Evolutionary conservation across 306 rosid species (phyloP).

Genomic region (Ceratonia siliqua): DNA sequence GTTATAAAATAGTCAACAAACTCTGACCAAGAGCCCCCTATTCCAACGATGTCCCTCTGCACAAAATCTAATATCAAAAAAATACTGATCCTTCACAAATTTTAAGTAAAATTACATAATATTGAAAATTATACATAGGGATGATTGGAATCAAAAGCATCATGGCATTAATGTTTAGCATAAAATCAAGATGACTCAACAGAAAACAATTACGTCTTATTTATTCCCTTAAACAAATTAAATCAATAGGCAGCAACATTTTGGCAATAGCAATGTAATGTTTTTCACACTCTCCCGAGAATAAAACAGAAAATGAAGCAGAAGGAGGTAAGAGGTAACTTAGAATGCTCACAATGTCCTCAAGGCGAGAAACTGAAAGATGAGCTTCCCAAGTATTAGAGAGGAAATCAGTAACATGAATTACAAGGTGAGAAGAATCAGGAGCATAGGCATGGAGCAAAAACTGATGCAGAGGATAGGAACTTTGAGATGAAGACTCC

Average conservation of each 20-base stretch:
- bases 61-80: constrained; percentile 5
- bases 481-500: constrained; percentile 40
- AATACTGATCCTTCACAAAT: background rate
- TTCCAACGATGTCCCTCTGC: constrained; percentile 88
- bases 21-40: constrained; percentile 83
- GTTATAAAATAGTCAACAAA: constrained; percentile 63
- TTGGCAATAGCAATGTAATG: background rate
- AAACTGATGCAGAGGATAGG: constrained; percentile 42
- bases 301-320: constrained; percentile 10
- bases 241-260: constrained; percentile 5
- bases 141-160: constrained; percentile 3
- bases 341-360: constrained; percentile 66
- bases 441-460: constrained; percentile 58
- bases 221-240: constrained; percentile 16
- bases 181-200: background rate
- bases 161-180: background rate
- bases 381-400: constrained; percentile 66
- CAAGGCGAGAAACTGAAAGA: constrained; percentile 63
- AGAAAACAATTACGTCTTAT: background rate
- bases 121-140: background rate
- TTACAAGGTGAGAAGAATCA: constrained; percentile 54
- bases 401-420: constrained; percentile 71
- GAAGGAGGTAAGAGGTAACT: background rate
- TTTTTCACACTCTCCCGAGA: background rate
- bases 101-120: constrained; percentile 13